Base-by-base conservation (phyloP, 257 asterid species). In the Solanum habrochaites region DNA sequence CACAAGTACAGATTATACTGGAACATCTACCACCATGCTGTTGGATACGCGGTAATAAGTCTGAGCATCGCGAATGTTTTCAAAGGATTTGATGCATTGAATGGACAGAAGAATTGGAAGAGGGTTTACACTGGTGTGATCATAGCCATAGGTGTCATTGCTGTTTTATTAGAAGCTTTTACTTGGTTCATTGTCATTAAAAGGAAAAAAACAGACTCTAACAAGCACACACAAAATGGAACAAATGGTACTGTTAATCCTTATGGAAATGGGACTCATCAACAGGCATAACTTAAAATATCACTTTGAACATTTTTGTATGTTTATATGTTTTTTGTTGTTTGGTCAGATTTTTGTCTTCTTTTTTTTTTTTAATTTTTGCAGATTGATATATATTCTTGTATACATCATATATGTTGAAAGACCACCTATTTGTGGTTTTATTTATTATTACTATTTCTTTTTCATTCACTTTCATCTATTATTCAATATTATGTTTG, bases 1-100 rank as follows among this genome's bases (percentile, higher is more conserved):
- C 97, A 95, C 88, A 96, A 96, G 52, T 93, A 60, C 89, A 93
- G 98, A 90, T 9, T 91, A 0, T 90, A 92, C 89, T 96, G 99
- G 98, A 96, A 96, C 94, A 82, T 96, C 14, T 96, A 96, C 93
- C 99, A 96, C 60, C 90, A 90, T 56, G 31, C 39, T 10, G 49
- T 87, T 32, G 99, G 99, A 5, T 96, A 95, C 91, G 15, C 90
- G 1, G 95, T 93, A 3, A 93, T 96, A 12, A 35, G 35, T 12
- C 90, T 95, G 4, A 92, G 95, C 91, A 95, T 96, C 58, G 71
- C 83, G 21, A 96, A 96, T 89, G 91, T 94, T 40, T 94, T 94
- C 80, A 87, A 95, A 64, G 99, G 99, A 11, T 90, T 96, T n/a
- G 97, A 95, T 20, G 90, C 95, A 23, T 88, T 96, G 88, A 91